Conservation (phyloP, 2,329 filamentous ascomycete species). For the Diaporthe sp. region DNA sequence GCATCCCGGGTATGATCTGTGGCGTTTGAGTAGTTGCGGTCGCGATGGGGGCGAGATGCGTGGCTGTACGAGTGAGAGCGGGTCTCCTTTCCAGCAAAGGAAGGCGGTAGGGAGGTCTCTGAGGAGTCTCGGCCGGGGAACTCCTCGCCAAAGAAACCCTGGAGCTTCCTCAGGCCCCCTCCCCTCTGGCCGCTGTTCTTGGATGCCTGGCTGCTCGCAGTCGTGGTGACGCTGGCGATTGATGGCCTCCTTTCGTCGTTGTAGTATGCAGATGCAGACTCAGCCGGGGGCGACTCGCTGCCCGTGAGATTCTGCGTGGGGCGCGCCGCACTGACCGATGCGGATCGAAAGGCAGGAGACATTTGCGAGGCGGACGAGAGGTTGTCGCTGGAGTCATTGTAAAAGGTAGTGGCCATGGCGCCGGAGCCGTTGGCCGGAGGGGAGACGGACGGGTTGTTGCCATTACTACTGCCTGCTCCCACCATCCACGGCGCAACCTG, state of each 20-base stretch:
- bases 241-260: conserved; percentile 86
- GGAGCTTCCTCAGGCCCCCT: conserved; percentile 79
- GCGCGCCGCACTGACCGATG: conserved; percentile 44
- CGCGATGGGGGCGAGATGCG: conserved; percentile 66
- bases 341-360: conserved; percentile 75
- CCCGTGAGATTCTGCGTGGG: conserved; percentile 56
- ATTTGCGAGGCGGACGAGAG: conserved; percentile 71
- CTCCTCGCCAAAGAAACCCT: conserved; percentile 94
- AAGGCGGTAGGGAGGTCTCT: conserved; percentile 72
- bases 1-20: conserved; percentile 78
- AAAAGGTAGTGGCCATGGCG: conserved; percentile 69
- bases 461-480: conserved; percentile 43
- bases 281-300: conserved; percentile 69
- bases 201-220: conserved; percentile 85
- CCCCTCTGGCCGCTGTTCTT: conserved; percentile 76
- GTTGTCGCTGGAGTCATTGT: conserved; percentile 81
- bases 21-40: conserved; percentile 84
- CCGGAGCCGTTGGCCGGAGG: conserved; percentile 45
- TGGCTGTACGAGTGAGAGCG: conserved; percentile 73
- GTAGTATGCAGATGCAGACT: conserved; percentile 57
- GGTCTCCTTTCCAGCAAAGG: conserved; percentile 65
- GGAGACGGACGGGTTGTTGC: conserved; percentile 46
- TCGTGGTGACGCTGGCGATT: conserved; percentile 84
- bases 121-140: conserved; percentile 80
- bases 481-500: conserved; percentile 71